phyloP scores from a whole-genome alignment of 148 eudicot species.

The Chenopodium album region DNA sequence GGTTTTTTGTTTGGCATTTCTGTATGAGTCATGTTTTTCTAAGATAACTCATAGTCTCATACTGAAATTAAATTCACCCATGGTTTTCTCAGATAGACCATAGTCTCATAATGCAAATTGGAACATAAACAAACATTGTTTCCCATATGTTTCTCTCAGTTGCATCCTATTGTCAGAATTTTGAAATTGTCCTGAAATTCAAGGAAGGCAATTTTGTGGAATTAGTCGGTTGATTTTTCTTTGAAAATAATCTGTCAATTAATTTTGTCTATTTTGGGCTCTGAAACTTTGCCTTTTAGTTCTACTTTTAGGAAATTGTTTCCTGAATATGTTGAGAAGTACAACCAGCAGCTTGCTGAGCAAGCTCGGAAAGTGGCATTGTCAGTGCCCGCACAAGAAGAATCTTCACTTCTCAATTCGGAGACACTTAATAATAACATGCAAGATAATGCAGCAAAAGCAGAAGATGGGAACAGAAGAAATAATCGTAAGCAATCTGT shows the following conservation, averaged over 20 bases:
- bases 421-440: conserved; percentile 26
- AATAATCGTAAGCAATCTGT: conserved; percentile 46
- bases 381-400: conserved; percentile 31
- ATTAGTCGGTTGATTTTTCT: not conserved
- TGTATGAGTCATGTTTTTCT: not conserved
- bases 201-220: not conserved
- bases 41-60: no score
- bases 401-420: conserved; percentile 28
- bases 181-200: not conserved
- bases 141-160: not conserved
- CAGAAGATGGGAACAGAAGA: conserved; percentile 41
- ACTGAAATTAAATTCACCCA: no score
- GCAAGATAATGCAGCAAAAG: conserved; percentile 33
- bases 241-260: not conserved
- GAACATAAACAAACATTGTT: no score
- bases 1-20: not conserved
- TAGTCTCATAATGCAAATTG: no score
- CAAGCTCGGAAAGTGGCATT: conserved; percentile 38
- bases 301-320: conserved; percentile 77
- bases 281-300: conserved; percentile 32
- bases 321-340: conserved; percentile 88
- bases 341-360: conserved; percentile 53
- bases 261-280: not conserved
- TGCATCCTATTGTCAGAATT: not conserved
- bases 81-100: no score